Evolutionary conservation across 2,329 filamentous ascomycete species (phyloP).

Genomic region (Malbranchea zuffiana): DNA sequence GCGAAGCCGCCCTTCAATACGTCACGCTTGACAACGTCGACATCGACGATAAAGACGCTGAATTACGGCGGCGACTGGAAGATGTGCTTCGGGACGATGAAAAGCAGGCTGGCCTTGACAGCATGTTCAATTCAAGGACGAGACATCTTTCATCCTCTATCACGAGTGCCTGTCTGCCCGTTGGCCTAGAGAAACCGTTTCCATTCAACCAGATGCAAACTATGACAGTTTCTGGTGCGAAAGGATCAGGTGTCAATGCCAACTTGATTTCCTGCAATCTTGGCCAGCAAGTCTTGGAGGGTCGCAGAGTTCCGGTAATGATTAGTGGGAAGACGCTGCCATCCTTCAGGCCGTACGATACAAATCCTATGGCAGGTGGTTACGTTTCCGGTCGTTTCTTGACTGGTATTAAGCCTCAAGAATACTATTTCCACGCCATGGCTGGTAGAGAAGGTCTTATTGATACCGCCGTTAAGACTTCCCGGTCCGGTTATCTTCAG

Average conservation of each 20-base stretch:
- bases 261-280: constrained; percentile 97
- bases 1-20: constrained; percentile 73
- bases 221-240: constrained; percentile 95
- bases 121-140: constrained; percentile 64
- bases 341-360: constrained; percentile 87
- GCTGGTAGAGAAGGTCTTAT: constrained; percentile 96
- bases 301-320: constrained; percentile 89
- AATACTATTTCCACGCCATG: constrained; percentile 99
- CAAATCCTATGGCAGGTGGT: constrained; percentile 76
- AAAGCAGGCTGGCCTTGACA: constrained; percentile 85
- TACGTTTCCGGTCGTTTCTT: constrained; percentile 95
- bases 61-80: constrained; percentile 69
- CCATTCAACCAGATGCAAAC: constrained; percentile 97
- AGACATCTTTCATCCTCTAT: constrained; percentile 64
- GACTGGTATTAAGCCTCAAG: constrained; percentile 91
- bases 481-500: constrained; percentile 90
- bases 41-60: constrained; percentile 52
- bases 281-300: constrained; percentile 91
- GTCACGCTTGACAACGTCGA: constrained; percentile 64
- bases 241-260: constrained; percentile 85
- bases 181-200: constrained; percentile 78
- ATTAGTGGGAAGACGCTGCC: constrained; percentile 93
- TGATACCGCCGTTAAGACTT: constrained; percentile 97
- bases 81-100: constrained; percentile 81
- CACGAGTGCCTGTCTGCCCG: constrained; percentile 67